Base-by-base conservation (phyloP, 2,329 filamentous ascomycete genomes). In the Talaromyces pinophilus region DNA sequence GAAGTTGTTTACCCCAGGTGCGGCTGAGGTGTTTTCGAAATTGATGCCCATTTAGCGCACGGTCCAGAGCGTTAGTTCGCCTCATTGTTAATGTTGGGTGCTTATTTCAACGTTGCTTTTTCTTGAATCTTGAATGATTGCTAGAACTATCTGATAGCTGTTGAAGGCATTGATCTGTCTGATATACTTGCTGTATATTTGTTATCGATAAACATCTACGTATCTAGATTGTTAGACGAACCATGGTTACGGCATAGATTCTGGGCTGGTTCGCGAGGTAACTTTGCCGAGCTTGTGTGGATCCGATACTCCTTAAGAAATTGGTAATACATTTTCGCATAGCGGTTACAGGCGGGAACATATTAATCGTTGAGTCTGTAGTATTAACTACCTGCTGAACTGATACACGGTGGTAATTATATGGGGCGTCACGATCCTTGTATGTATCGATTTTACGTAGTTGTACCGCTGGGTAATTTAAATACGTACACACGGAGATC, bases 51-150 rank as follows among this genome's bases (percentile, higher is more conserved):
- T 35, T 19, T 57, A 57, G 54, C 54, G 54, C 54, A 40, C 33
- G 54, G 54, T 40, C 54, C 19, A 25, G 54, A 57, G 28, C 15
- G 10, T 55, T 55, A 35, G 30, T 55, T 55, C 52, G 52, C 52
- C 30, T 38, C 52, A 55, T 55, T 54, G 30, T 22, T 57, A 55
- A 35, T 54, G n/a, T 22, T 57, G 54, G 54, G 22, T 57, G 54
- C 54, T 57, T 57, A 38, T 57, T 57, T 38, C 33, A 8, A 57
- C 54, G 33, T 40, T 38, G 10, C n/a, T 40, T 22, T 57, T 57
- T n/a, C 8, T 7, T 17, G 11, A 13, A n/a, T 30, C 3, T 30
- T 17, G 4, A 2, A 15, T 48, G 50, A 33, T 11, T 52, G 50
- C 15, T 6, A 1, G 8, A 54, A 54, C 15, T n/a, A 54, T 33